phyloP scores from a whole-genome alignment of 768 basidiomycete species.

The Leccinum broughii region DNA sequence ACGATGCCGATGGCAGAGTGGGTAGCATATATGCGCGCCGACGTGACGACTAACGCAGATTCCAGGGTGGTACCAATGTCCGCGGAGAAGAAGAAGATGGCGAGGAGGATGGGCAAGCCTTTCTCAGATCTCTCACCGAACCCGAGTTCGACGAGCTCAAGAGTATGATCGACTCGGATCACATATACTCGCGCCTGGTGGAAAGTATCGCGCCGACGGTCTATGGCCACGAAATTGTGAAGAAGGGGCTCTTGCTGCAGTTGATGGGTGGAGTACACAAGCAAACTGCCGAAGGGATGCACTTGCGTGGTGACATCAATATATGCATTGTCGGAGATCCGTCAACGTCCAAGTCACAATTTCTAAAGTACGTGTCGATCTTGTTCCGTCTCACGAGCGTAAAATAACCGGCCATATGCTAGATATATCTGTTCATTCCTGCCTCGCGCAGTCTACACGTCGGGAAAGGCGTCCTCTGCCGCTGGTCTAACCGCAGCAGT shows the following conservation, averaged over 20 bases:
- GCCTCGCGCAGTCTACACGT: conserved; percentile 97
- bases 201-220: conserved; percentile 97
- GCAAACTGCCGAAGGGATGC: conserved; percentile 93
- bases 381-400: neutral
- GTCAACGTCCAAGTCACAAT: conserved; percentile 97
- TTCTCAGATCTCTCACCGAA: conserved; percentile 85
- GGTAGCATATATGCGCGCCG: conserved; percentile 31
- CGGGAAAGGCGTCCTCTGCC: conserved; percentile 98
- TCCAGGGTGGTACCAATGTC: conserved; percentile 80
- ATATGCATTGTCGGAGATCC: conserved; percentile 99
- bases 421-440: conserved; percentile 98
- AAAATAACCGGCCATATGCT: conserved; percentile 1
- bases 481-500: conserved; percentile 99
- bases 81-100: conserved; percentile 85
- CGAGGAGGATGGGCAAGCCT: conserved; percentile 77
- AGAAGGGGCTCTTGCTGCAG: conserved; percentile 94
- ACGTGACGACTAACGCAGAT: neutral
- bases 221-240: conserved; percentile 98
- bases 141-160: conserved; percentile 95
- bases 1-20: conserved; percentile 86
- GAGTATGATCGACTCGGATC: conserved; percentile 90
- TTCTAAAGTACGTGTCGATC: conserved; percentile 75
- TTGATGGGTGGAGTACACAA: conserved; percentile 99
- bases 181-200: conserved; percentile 93
- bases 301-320: conserved; percentile 97